These are phyloP conservation scores for Oenanthe sinensis DNA, from an alignment of 129 eudicot species.

Conservation along the genomic window DNA sequence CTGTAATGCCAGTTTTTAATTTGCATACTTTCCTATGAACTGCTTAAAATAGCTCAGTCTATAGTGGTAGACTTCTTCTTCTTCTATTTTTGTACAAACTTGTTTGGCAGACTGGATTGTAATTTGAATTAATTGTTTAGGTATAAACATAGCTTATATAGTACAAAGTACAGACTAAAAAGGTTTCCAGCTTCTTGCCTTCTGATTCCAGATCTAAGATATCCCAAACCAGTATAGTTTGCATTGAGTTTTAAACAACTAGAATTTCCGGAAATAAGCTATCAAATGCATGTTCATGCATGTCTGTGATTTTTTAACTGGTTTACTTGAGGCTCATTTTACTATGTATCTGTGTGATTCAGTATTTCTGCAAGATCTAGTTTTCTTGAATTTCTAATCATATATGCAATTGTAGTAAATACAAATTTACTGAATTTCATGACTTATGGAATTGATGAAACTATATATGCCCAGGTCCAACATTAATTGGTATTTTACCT, in stretches of 20 bases:
- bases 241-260: not conserved
- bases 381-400: not conserved
- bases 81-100: not conserved
- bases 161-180: not conserved
- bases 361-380: not conserved
- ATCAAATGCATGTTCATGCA: not conserved
- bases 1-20: not conserved
- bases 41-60: not conserved
- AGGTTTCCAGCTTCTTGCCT: not conserved
- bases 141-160: not conserved
- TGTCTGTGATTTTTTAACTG: not conserved
- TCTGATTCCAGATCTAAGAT: not conserved
- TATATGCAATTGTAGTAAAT: not conserved
- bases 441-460: not conserved
- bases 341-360: not conserved
- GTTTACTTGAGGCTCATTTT: not conserved
- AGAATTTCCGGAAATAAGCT: not conserved
- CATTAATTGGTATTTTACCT: slow-evolving; percentile 89
- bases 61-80: not conserved
- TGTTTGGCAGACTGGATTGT: not conserved
- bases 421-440: not conserved
- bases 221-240: not conserved
- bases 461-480: slow-evolving; percentile 60
- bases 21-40: not conserved
- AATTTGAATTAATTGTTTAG: not conserved